These are phyloP conservation scores for Aphanomyces invadans DNA, from an alignment of 352 stramenopile species.

Conservation along the genomic window DNA sequence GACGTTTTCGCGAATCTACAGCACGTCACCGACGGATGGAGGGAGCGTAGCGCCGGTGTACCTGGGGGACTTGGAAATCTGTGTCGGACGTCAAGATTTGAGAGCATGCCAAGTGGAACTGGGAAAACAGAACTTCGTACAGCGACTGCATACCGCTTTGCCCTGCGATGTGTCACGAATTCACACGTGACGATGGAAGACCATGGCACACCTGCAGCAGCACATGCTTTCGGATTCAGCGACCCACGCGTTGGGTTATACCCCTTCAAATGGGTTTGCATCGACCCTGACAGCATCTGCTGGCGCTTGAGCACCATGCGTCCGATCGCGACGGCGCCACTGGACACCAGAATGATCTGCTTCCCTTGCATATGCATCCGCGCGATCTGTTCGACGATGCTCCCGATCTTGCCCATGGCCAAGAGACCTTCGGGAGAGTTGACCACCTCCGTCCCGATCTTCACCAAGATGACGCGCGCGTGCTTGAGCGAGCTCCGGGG, in stretches of 20 bases:
- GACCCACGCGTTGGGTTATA: conserved; percentile 38
- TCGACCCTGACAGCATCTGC: conserved; percentile 74
- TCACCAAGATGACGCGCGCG: conserved; percentile 62
- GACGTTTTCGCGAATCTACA: conserved; percentile 44
- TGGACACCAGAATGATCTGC: conserved; percentile 78
- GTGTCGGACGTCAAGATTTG: conserved; percentile 72
- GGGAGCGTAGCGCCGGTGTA: conserved; percentile 24
- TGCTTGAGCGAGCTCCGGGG: conserved; percentile 21
- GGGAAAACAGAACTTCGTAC: conserved; percentile 80
- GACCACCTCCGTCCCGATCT: conserved; percentile 82
- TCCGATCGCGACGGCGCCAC: conserved; percentile 68
- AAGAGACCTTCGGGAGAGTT: conserved; percentile 66
- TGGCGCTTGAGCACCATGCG: conserved; percentile 74
- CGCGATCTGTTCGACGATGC: conserved; percentile 78
- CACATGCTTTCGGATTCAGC: conserved; percentile 24
- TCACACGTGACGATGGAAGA: neutral
- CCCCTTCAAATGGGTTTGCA: conserved; percentile 61
- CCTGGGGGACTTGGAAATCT: conserved; percentile 55
- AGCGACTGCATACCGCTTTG: conserved; percentile 77
- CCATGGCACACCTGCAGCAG: conserved; percentile 16
- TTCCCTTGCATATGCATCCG: conserved; percentile 73
- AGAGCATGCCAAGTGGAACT: conserved; percentile 77
- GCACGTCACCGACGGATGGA: no score
- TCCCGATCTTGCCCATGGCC: conserved; percentile 77
- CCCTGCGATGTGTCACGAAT: conserved; percentile 44